Evolutionary conservation across 2,329 filamentous ascomycete species (phyloP).

Genomic region (Pyrenochaeta sp.): DNA sequence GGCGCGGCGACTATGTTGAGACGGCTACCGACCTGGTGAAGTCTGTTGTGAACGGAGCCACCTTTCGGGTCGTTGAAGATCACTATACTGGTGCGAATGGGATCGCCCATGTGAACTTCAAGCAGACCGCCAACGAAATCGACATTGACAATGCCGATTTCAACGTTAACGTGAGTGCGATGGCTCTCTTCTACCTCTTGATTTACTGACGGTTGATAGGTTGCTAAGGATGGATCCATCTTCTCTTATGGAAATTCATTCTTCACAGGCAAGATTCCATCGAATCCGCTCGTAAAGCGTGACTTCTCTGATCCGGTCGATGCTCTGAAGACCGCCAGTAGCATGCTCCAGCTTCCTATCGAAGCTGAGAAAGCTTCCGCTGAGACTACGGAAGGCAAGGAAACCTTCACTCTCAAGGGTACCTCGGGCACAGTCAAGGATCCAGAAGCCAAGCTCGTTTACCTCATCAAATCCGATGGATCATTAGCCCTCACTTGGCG

Average conservation of each 20-base stretch:
- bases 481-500: slow-evolving; percentile 63
- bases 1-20: slow-evolving; percentile 8
- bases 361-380: slow-evolving; percentile 48
- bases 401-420: slow-evolving; percentile 54
- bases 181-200: background rate
- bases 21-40: slow-evolving; percentile 10
- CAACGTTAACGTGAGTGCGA: slow-evolving; percentile 46
- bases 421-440: slow-evolving; percentile 57
- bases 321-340: slow-evolving; percentile 53
- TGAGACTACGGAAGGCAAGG: slow-evolving; percentile 31
- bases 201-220: slow-evolving; percentile 44
- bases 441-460: slow-evolving; percentile 63
- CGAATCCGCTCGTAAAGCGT: slow-evolving; percentile 13
- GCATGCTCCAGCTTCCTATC: slow-evolving; percentile 52
- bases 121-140: slow-evolving; percentile 64
- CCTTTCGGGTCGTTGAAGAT: slow-evolving; percentile 7
- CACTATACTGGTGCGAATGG: slow-evolving; percentile 55
- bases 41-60: slow-evolving; percentile 1
- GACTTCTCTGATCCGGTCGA: slow-evolving; percentile 52
- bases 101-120: slow-evolving; percentile 65
- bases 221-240: slow-evolving; percentile 59
- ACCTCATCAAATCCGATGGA: slow-evolving; percentile 57
- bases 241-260: slow-evolving; percentile 64
- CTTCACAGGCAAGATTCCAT: slow-evolving; percentile 48
- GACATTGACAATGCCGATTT: slow-evolving; percentile 68